Conservation (phyloP, 169 alveolate species). For the Plasmodium cynomolgi region DNA sequence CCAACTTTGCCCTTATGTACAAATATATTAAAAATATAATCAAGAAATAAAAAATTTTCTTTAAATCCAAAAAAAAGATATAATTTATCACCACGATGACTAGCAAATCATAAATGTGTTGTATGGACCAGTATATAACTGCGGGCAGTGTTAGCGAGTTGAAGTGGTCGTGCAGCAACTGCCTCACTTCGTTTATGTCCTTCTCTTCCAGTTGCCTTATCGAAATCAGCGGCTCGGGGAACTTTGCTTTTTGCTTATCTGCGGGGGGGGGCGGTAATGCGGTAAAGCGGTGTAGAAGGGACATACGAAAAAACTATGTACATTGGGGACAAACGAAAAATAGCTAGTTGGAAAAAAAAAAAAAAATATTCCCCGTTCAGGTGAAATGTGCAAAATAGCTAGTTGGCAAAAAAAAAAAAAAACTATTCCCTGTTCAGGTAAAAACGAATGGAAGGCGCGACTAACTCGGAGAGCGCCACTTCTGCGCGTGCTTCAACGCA, state of each 20-base stretch:
- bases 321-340: background rate
- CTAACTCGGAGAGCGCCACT: background rate
- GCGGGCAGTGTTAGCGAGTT: conserved; percentile 85
- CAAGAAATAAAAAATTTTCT: conserved; percentile 80
- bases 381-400: background rate
- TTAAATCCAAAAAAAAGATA: conserved; percentile 81
- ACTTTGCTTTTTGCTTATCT: conserved; percentile 59
- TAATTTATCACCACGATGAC: conserved; percentile 81
- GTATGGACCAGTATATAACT: conserved; percentile 85
- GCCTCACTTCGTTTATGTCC: conserved; percentile 79
- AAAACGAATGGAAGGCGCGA: background rate
- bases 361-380: background rate
- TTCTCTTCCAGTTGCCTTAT: conserved; percentile 71
- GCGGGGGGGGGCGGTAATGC: background rate
- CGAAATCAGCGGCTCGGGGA: conserved; percentile 44
- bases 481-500: background rate
- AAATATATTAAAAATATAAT: conserved; percentile 85
- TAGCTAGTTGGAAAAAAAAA: background rate
- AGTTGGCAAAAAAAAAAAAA: background rate
- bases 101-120: conserved; percentile 83
- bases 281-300: background rate
- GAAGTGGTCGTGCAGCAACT: conserved; percentile 82
- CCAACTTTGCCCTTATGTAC: conserved; percentile 87
- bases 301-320: background rate
- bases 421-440: background rate